A percentile compares a stretch with the other conserved stretches of the same genome.
Conservation (phyloP, 306 rosid species). For the Vigna nakashimae region DNA sequence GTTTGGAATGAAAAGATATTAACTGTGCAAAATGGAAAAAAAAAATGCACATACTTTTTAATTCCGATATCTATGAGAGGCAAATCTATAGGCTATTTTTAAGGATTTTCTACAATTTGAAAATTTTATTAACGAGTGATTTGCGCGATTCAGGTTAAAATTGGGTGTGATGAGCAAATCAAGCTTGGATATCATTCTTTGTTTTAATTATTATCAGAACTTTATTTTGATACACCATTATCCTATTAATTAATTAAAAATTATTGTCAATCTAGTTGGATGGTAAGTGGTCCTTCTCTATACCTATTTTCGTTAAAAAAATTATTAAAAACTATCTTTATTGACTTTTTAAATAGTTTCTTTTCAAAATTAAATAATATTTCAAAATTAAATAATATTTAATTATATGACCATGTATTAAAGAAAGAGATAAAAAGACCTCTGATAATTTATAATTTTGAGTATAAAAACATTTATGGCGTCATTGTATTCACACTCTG, state of each 20-base stretch:
- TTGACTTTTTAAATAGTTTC: too few relatives aligned
- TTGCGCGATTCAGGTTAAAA: background rate
- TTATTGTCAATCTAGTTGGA: too few relatives aligned
- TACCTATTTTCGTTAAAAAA: too few relatives aligned
- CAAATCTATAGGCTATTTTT: background rate
- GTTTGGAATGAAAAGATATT: background rate
- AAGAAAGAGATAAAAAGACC: too few relatives aligned
- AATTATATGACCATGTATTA: too few relatives aligned
- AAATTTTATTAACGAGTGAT: background rate
- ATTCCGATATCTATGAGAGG: background rate
- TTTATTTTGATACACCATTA: background rate
- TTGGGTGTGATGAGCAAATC: background rate
- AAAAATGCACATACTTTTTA: background rate
- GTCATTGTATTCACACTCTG: too few relatives aligned
- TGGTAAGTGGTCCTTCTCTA: too few relatives aligned
- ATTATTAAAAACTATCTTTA: too few relatives aligned
- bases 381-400: too few relatives aligned
- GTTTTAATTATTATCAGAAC: background rate
- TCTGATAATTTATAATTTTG: background rate
- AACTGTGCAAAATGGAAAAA: background rate
- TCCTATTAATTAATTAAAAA: background rate
- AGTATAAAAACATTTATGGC: too few relatives aligned
- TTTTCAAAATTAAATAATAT: too few relatives aligned
- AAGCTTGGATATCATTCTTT: background rate
- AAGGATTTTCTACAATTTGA: background rate